phyloP scores from a whole-genome alignment of 2,329 filamentous ascomycete genomes.

The Trichoderma harzianum region DNA sequence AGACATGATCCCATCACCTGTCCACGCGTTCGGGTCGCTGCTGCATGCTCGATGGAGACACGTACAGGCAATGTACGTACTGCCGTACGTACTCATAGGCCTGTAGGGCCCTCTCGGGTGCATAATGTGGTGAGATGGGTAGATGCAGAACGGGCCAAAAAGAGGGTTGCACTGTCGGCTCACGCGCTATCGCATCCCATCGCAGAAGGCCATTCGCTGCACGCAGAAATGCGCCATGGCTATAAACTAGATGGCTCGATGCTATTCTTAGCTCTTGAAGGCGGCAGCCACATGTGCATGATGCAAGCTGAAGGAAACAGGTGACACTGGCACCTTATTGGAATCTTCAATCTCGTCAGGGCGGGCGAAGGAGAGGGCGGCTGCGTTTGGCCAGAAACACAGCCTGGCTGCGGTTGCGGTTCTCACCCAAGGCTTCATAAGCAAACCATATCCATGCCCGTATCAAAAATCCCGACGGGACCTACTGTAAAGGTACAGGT shows the following conservation, averaged over 20 bases:
- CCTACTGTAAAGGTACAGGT: neutral
- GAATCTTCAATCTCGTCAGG: neutral
- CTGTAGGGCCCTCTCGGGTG: neutral
- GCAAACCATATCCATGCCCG: neutral
- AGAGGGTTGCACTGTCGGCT: conserved; percentile 6
- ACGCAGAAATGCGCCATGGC: neutral
- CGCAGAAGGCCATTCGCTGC: neutral
- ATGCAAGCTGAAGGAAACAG: conserved; percentile 3
- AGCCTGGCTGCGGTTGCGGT: neutral
- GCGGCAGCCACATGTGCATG: conserved; percentile 7
- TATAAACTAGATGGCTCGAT: neutral
- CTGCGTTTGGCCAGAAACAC: neutral
- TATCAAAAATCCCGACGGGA: neutral
- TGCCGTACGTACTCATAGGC: neutral
- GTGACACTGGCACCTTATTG: neutral
- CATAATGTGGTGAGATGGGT: conserved; percentile 11
- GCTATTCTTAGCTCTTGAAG: conserved; percentile 12
- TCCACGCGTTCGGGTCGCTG: neutral
- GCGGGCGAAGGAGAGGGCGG: neutral
- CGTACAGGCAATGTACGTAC: neutral
- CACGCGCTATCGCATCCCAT: neutral
- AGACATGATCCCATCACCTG: neutral
- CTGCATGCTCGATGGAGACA: neutral
- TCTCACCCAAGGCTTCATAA: neutral
- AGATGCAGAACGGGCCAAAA: neutral